These are phyloP conservation scores for Tetracladium setigerum DNA, from an alignment of 495 filamentous ascomycete species.

Conservation along the genomic window DNA sequence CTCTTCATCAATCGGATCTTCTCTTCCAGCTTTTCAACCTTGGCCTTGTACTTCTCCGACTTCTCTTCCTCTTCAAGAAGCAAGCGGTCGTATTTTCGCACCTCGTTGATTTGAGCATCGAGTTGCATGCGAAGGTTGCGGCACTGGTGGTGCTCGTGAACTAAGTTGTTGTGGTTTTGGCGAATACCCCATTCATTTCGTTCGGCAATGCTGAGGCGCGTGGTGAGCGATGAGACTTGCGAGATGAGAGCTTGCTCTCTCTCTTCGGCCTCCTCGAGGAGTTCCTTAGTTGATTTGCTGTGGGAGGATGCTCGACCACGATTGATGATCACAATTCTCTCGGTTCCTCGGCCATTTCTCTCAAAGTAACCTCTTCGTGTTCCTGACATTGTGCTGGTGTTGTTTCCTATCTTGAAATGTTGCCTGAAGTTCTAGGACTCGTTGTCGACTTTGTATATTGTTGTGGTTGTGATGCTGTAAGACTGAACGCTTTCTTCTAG, in stretches of 20 bases:
- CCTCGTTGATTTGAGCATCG: slow-evolving; percentile 6
- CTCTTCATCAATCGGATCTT: slow-evolving; percentile 39
- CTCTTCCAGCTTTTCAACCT: slow-evolving; percentile 49
- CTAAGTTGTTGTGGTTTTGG: slow-evolving; percentile 4
- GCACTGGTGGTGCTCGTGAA: slow-evolving; percentile 10
- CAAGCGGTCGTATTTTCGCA: slow-evolving; percentile 33
- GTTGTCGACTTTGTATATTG: too few species aligned
- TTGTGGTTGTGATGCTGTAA: too few species aligned
- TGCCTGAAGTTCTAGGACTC: too few species aligned
- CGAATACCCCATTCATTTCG: slow-evolving; percentile 8
- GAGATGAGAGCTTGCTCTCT: slow-evolving; percentile 6
- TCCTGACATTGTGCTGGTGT: too few species aligned
- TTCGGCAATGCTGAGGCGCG: slow-evolving; percentile 16
- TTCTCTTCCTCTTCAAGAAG: slow-evolving; percentile 47
- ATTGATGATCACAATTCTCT: too few species aligned
- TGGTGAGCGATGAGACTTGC: slow-evolving; percentile 9
- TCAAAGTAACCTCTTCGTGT: too few species aligned
- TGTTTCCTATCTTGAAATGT: too few species aligned
- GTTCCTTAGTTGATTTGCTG: slow-evolving; percentile 8
- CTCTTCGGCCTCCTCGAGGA: slow-evolving; percentile 18
- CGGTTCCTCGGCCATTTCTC: too few species aligned
- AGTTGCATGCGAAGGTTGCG: slow-evolving; percentile 6
- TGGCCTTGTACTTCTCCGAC: slow-evolving; percentile 44
- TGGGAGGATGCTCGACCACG: background rate
- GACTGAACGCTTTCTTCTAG: too few species aligned